Base-by-base conservation (phyloP, 31 red algal genomes). In the Bonnemaisonia californica region DNA sequence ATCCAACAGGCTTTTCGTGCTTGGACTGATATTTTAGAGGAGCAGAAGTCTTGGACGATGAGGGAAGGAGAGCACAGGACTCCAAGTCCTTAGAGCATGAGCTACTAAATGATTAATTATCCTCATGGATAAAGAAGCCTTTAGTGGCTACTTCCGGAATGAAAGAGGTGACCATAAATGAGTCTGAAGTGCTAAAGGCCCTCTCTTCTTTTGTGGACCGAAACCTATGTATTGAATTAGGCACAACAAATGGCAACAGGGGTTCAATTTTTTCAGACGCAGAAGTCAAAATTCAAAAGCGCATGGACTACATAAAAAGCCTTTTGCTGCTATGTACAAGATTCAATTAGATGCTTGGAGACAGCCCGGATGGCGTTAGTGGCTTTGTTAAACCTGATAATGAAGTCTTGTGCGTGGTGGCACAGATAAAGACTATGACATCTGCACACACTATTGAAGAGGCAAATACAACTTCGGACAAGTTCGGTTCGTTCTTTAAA, bases 361-460 rank as follows among this genome's bases (percentile, higher is more conserved):
- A 56, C 0, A 80, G 30, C 55, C 77, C 77, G 36, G 60, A 68
- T 1, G 60, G 39, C 7, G n/a, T 80, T 0, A 4, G 77, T 61
- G 19, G 77, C 37, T 12, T 7, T 80, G 30, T 33, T 4, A 66
- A 32, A 41, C 33, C 23, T 66, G 36, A 32, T 0, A 28, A 1
- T 16, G 0, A 80, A 0, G 21, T 48, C 16, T 0, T 57, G 29
- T 58, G 64, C 30, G 39, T 31, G 13, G 41, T 39, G 23, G 18
- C 67, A 1, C 60, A 80, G 35, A 55, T 64, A 38, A 80, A 67
- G 33, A 68, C 77, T 54, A 80, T 80, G 77, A 68, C 31, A 18
- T 0, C 60, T 41, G 8, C 67, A 19, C n/a, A 30, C 23, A 56
- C 60, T 1, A 42, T 80, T 16, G 13, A 64, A 34, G 22, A 30